Evolutionary conservation across 139 green algal genomes (phyloP).

Genomic region (Marvania coccoides): DNA sequence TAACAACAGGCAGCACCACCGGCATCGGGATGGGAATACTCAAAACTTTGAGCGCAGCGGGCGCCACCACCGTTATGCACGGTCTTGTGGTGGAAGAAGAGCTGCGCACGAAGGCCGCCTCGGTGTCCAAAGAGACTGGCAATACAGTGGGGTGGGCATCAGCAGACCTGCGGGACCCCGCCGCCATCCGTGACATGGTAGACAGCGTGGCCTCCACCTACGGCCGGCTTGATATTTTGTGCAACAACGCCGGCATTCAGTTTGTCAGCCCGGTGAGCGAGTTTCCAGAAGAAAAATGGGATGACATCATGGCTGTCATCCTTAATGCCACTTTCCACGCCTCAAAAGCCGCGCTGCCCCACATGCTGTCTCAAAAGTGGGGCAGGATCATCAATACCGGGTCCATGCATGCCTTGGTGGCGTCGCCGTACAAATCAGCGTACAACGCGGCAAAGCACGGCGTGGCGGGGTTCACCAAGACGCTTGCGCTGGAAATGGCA

Average conservation of each 20-base stretch:
- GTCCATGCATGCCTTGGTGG: conserved; percentile 76
- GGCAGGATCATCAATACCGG: conserved; percentile 83
- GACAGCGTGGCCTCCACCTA: conserved; percentile 21
- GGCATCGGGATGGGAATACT: conserved; percentile 48
- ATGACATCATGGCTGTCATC: conserved; percentile 61
- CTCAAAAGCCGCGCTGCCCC: conserved; percentile 73
- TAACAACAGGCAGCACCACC: conserved; percentile 28
- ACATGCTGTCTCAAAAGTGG: conserved; percentile 73
- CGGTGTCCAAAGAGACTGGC: conserved; percentile 22
- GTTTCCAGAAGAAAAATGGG: conserved; percentile 80
- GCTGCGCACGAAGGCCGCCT: conserved; percentile 10
- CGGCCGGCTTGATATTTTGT: conserved; percentile 45
- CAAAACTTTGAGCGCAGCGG: conserved; percentile 24
- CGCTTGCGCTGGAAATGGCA: conserved; percentile 66
- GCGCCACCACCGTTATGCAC: conserved; percentile 41
- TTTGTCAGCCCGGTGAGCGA: conserved; percentile 67
- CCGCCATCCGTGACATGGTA: conserved; percentile 37
- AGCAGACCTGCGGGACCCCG: conserved; percentile 3
- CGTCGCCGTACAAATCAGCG: conserved; percentile 81
- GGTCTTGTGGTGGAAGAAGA: conserved; percentile 22
- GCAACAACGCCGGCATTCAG: conserved; percentile 75
- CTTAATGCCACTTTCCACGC: conserved; percentile 70
- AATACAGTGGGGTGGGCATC: conserved; percentile 8
- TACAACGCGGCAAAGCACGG: conserved; percentile 93
- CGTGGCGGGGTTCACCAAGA: conserved; percentile 75